Base-by-base conservation (phyloP, 768 basidiomycete species). In the Leccinum aurantiacum region DNA sequence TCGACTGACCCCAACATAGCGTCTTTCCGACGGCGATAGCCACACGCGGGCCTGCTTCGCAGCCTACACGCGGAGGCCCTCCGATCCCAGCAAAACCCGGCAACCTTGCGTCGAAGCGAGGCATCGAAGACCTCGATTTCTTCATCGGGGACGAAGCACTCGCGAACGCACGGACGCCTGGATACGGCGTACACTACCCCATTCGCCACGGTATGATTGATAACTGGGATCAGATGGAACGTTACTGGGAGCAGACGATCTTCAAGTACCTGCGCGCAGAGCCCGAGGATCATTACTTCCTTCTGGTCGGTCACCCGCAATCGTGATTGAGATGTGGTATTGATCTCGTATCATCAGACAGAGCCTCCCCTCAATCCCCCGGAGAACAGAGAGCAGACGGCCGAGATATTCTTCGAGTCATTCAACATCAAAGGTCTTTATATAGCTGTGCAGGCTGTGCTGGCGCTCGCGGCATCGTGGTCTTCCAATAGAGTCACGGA, bases 241-340 rank as follows among this genome's bases (percentile, higher is more conserved):
- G 95, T 29, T 98, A 95, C 77, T 99, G 97, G 97, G 95, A 97
- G 75, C 96, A 99, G 80, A 93, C 90, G 65, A 98, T 98, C 83
- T 99, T 98, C 87, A 98, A 99, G 77, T 98, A 98, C 79, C 82
- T 99, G 61, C 84, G 96, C 58, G 95, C 95, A 8, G 97, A 99
- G 76, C 97, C 97, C 14, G 97, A 98, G 77, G 96, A 98, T 77
- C 97, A 98, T 75, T 91, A 98, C 76, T 98, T 99, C 77, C 84
- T 98, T 53, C 79, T 99, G 71, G 96, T 98, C 67, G 74, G 95
- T 79, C 27, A 13, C 53, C 24, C 41, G 1, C 17, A 7, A 37
- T 61, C 17, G 13, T 14, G 44, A 17, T 9, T 6, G 4, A 31
- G 13, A 53, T 11, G 5, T 49, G 1, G 0, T 13, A 31, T 41